Evolutionary conservation across 352 stramenopile species (phyloP), one percentile per base, ranked within the genome.

Genomic region (Thalassiosira livingstoniorum): DNA sequence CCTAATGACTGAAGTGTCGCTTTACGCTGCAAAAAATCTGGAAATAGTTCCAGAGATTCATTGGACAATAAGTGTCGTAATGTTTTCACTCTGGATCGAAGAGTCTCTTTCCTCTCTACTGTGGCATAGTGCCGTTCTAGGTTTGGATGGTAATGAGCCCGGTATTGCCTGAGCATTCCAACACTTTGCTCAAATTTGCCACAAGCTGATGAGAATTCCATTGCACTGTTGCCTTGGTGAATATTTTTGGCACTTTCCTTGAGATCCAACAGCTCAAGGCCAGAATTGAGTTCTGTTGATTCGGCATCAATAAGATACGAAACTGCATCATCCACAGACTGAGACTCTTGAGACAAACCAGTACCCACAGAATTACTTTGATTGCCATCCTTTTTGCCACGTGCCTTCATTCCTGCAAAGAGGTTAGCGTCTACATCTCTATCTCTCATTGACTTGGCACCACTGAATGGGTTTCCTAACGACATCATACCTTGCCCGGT

Each of bases 11-110:
- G 93, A 29, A 99, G 92, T 55, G 99, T 94, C 31, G 92, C 89
- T 32, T 98, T 93, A 7, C 96, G 92, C 81, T 98, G 95, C 85
- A 98, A 94, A 83, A 99, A 99, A 80, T 99, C 97, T 1, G 97
- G 97, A 78, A 99, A 99, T 18, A 99, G 91, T 57, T 95, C 95
- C 7, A 99, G 88, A 27, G 84, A 87, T 72, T 95, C 89, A 57
- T 94, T 95, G 0, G 89, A 94, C 18, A 93, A 65, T 21, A 93
- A 74, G 83, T 92, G 86, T 31, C 83, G 81, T 1, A 94, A 68
- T 54, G 71, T 84, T 54, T 87, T 54, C 0, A 93, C 80, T 32
- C 79, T 71, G 15, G 75, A 73, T 43, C 82, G 69, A 2, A 94
- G 67, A 10, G 72, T 90, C 74, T 93, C 82, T 75, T 92, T 90